A percentile compares a stretch with the other conserved stretches of the same genome.
These are phyloP conservation scores for Truncatella angustata DNA, from an alignment of 2,329 filamentous ascomycete species.

Conservation along the genomic window DNA sequence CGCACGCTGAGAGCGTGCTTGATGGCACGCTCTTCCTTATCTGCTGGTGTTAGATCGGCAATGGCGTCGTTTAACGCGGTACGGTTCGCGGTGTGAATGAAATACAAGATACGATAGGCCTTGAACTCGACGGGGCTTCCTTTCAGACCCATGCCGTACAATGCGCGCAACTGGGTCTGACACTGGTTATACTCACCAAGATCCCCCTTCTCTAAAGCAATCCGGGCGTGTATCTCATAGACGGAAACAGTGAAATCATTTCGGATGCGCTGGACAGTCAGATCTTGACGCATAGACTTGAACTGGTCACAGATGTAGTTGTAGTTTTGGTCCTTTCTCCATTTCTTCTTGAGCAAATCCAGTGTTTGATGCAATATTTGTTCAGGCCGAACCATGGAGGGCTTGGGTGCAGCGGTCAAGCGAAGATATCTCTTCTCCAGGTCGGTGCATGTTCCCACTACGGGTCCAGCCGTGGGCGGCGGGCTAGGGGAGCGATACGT, in stretches of 20 bases:
- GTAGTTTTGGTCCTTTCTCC: constrained; percentile 91
- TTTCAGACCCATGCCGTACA: constrained; percentile 84
- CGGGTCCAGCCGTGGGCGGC: constrained; percentile 62
- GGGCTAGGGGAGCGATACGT: constrained; percentile 56
- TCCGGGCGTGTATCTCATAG: constrained; percentile 96
- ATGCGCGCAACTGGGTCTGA: constrained; percentile 91
- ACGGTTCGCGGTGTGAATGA: constrained; percentile 98
- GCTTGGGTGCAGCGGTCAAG: constrained; percentile 84
- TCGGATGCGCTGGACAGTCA: constrained; percentile 96
- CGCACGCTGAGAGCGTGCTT: constrained; percentile 91
- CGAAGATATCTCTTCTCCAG: constrained; percentile 95
- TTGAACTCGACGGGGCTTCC: constrained; percentile 95
- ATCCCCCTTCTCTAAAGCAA: constrained; percentile 96
- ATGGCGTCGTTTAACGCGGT: constrained; percentile 97
- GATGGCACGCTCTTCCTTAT: constrained; percentile 81
- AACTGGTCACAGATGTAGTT: constrained; percentile 98
- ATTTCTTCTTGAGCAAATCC: constrained; percentile 89
- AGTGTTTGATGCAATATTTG: constrained; percentile 77
- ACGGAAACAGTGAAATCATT: constrained; percentile 95
- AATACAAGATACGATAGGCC: constrained; percentile 99
- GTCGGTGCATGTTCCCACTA: constrained; percentile 79
- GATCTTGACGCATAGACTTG: constrained; percentile 95
- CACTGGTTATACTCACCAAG: constrained; percentile 99
- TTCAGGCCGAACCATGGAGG: constrained; percentile 84
- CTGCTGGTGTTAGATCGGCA: constrained; percentile 97